Evolutionary conservation across 2,329 filamentous ascomycete species (phyloP), one percentile per base, ranked within the genome.

Genomic region (Rhynchosporium agropyri): DNA sequence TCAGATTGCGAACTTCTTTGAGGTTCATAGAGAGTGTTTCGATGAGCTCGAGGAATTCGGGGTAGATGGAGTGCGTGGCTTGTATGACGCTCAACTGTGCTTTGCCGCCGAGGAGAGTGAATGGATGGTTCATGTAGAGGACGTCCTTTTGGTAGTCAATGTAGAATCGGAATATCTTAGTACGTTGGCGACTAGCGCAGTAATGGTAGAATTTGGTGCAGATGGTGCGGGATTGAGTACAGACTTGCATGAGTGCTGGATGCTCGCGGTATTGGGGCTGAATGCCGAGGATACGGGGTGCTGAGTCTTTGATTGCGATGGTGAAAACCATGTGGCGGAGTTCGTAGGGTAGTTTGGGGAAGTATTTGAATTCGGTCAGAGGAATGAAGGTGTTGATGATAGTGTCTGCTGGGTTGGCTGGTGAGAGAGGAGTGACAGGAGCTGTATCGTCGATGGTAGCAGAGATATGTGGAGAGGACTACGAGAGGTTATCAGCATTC

Each of bases 241-340:
- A 43, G 48, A 20, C 38, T 10, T 60, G 58, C n/a, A 54, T 31
- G 29, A 60, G 38, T 8, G 36, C 38, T 3, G 58, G 58, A 29
- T 45, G 46, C 9, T 56, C 40, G 26, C 53, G 53, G 28, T 56
- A 56, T 56, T 49, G 43, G 1, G 46, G 48, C 7, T 58, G 58
- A 20, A 54, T 61, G 31, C 50, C 29, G 50, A 55, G 50, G 50
- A 61, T 46, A 7, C 45, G 58, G 5, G 38, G 29, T 3, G 7
- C 12, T 31, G 45, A 38, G 20, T 55, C 49, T 40, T 46, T 26
- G 28, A 61, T 31, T 31, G 58, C 50, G 42, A 55, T 40, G 42
- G 26, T 28, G 40, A 31, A 61, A 4, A 55, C 55, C 29, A 55
- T 61, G 50, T 26, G 43, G 36, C 58, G 58, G 31, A 61, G 49